Evolutionary conservation across 371 early-diverging fungal genomes (phyloP), one percentile per base, ranked within the genome.

Genomic region (Haplosporangium sp.): DNA sequence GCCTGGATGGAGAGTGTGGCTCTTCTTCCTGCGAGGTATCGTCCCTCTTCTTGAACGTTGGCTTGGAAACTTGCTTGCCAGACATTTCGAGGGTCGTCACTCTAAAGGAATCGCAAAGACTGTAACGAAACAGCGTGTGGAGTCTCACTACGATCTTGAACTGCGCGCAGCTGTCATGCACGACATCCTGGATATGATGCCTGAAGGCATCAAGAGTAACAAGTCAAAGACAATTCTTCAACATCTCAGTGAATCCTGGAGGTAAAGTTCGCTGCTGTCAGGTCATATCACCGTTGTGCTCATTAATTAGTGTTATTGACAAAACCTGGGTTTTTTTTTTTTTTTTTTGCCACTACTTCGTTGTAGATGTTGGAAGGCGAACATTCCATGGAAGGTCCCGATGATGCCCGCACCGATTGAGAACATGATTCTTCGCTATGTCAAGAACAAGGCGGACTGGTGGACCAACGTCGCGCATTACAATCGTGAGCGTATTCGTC

Each of bases 1-100:
- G 14, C 99, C 99, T 45, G 95, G 95, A 37, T 99, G 99, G 99
- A 92, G 99, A 74, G 98, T 99, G 36, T 99, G 99, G 99, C 90
- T 98, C 36, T 98, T 98, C 87, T 99, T 99, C 86, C 84, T 99
- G 90, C 94, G 99, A 67, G 99, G 99, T 67, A 95, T 97, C 56
- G 97, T 98, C 8, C 98, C 99, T 23, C 83, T 99, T 36, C 89
- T 99, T 46, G 98, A 99, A 82, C 91, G 98, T 57, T 98, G 99
- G 98, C 91, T 99, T 36, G 97, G 96, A 58, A 98, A 99, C 83
- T 85, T 99, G 80, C 90, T 98, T 21, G 96, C 98, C 8, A 96
- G 99, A 82, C 98, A 99, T 81, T 97, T 98, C 76, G 98, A 99
- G 82, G 99, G 99, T 67, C 94, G 99, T 80, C 95, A 95, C 63